Conservation (phyloP, 768 basidiomycete species). For the Suillus paluster region DNA sequence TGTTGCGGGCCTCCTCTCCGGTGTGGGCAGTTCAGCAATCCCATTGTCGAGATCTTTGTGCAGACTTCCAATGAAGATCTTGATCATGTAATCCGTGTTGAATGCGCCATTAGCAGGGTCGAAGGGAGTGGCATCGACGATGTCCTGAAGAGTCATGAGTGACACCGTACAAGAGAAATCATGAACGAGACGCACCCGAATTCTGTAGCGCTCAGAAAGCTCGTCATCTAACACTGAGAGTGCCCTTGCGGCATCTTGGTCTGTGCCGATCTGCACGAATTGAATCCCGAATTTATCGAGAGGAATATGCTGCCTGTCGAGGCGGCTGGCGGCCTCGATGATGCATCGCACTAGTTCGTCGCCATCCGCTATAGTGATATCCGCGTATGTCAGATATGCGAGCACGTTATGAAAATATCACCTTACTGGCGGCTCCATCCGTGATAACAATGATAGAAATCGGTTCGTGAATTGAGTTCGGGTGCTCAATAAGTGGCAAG, state of each 20-base stretch:
- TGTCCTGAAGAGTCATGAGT: constrained; percentile 36
- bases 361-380: constrained; percentile 26
- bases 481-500: constrained; percentile 35
- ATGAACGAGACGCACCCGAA: constrained; percentile 25
- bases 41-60: constrained; percentile 21
- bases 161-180: neutral
- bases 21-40: constrained; percentile 16
- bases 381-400: constrained; percentile 9
- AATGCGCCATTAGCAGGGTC: constrained; percentile 34
- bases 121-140: constrained; percentile 51
- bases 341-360: constrained; percentile 33
- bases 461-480: constrained; percentile 36
- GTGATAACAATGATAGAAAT: constrained; percentile 43
- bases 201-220: constrained; percentile 34
- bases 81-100: constrained; percentile 40
- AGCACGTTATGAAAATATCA: constrained; percentile 10
- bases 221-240: constrained; percentile 46
- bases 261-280: constrained; percentile 51
- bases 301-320: constrained; percentile 40
- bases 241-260: constrained; percentile 41
- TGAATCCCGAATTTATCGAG: constrained; percentile 48
- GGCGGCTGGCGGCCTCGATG: constrained; percentile 41
- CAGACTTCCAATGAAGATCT: constrained; percentile 36
- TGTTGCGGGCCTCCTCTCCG: neutral
- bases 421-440: constrained; percentile 43